phyloP scores from a whole-genome alignment of 768 basidiomycete genomes.

The Phanerochaete carnosa region DNA sequence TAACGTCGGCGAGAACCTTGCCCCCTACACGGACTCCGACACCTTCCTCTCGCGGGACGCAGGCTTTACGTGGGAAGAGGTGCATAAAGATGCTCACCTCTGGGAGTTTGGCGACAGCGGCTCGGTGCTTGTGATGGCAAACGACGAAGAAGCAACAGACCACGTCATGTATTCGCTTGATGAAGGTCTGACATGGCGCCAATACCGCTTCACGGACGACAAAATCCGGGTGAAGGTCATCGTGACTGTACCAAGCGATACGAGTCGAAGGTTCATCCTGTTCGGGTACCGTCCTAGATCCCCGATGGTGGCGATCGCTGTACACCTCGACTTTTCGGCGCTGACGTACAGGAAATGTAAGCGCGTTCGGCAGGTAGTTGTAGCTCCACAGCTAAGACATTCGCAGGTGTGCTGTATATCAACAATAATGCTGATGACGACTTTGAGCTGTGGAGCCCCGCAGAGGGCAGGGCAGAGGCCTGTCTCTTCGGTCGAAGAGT shows the following conservation, averaged over 20 bases:
- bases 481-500: constrained; percentile 95
- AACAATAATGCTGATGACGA: constrained; percentile 83
- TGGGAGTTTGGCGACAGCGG: constrained; percentile 99
- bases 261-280: constrained; percentile 86
- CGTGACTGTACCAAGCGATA: constrained; percentile 87
- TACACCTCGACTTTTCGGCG: constrained; percentile 87
- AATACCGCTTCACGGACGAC: constrained; percentile 79
- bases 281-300: constrained; percentile 58
- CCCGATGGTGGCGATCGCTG: constrained; percentile 49
- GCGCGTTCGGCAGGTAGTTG: constrained; percentile 24
- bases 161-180: constrained; percentile 87
- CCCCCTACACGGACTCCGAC: constrained; percentile 81
- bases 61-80: constrained; percentile 97
- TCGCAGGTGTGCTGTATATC: constrained; percentile 60
- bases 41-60: constrained; percentile 96
- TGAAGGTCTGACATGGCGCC: constrained; percentile 84
- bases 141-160: constrained; percentile 92
- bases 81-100: constrained; percentile 95
- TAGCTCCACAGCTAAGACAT: constrained; percentile 7
- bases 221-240: constrained; percentile 73
- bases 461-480: constrained; percentile 78
- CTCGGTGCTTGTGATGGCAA: constrained; percentile 87
- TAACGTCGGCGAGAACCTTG: constrained; percentile 85
- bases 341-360: constrained; percentile 75
- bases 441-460: constrained; percentile 97